Base-by-base conservation (phyloP, 2,329 filamentous ascomycete genomes). In the Scytalidium lignicola region DNA sequence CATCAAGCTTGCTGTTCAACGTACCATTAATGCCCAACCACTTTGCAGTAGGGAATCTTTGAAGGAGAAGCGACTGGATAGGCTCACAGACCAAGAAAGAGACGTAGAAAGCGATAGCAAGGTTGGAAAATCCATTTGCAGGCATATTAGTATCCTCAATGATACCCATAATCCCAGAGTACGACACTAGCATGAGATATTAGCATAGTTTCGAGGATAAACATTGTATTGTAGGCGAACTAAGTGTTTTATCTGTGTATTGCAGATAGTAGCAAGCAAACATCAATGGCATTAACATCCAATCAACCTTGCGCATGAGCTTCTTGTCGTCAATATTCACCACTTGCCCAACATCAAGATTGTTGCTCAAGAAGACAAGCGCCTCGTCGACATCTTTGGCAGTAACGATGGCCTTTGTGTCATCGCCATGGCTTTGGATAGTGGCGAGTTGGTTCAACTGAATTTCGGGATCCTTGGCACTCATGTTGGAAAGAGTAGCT, bases 231-330 rank as follows among this genome's bases (percentile, higher is more conserved):
- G 3, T 15, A 20, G 28, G 15, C 22, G 9, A 7, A 44, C 42
- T 37, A 3, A 46, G 22, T 74, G 0, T 76, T 61, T 85, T 83
- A 65, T 85, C 81, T 1, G 80, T 67, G 54, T 76, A 83, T 52
- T 83, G 80, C 4, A 83, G 65, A n/a, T 77, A 73, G 57, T 83
- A 83, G 1, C 70, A 77, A 57, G 55, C 70, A 48, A 65, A 78
- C 69, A 75, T 71, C 49, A 73, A 65, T 0, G 79, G 80, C 74
- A 83, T 79, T 54, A 82, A 65, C 59, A 81, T 76, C 73, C 71
- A 75, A 62, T 86, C 83, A 51, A 86, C 84, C 47, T 71, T 77
- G 17, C 72, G 67, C n/a, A 85, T 59, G 15, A 86, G 60, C n/a
- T 77, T 67, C 54, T 73, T 78, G 55, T 80, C 60, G 23, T 65